Base-by-base conservation (phyloP, 768 basidiomycete genomes). In the Trametopsis cervina region DNA sequence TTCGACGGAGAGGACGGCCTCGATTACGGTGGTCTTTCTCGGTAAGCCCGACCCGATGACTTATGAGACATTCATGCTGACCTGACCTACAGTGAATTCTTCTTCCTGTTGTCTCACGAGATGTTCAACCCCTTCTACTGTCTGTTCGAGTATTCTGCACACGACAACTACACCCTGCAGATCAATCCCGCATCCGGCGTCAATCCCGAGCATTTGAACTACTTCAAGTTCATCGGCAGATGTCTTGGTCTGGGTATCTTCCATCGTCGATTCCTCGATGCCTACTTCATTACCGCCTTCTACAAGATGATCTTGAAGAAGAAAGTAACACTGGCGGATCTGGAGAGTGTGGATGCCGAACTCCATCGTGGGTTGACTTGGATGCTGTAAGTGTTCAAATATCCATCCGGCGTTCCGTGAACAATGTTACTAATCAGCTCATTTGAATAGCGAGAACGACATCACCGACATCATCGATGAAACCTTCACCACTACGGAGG, bases 81-180 rank as follows among this genome's bases (percentile, higher is more conserved):
- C n/a, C n/a, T 37, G 6, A 4, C 40, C 46, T 62, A 38, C 67
- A 95, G 94, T 74, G 96, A 99, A 70, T 99, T 98, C 76, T 99
- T 99, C 78, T 99, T 98, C 87, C 72, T 99, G 49, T 78, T 99
- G 41, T 98, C 95, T 26, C 96, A 99, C 66, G 96, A 98, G 69
- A 98, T 99, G 96, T 98, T 99, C 76, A 96, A 98, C 68, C 96
- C 96, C 20, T 98, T 99, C 78, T 98, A 99, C 70, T 98, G 96
- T 66, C 75, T 99, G 10, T 99, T 99, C 69, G 96, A 99, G 70
- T 99, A 99, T 68, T 98, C 96, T 1, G 96, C 96, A 17, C 95
- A 97, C 71, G 96, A 98, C 75, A 98, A 99, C 69, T 99, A 99
- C 64, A 98, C 96, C 9, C 84, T 99, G 23, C 96, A 99, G 68